These are phyloP conservation scores for Cladophialophora bantiana DNA, from an alignment of 2,329 filamentous ascomycete genomes.

Conservation along the genomic window DNA sequence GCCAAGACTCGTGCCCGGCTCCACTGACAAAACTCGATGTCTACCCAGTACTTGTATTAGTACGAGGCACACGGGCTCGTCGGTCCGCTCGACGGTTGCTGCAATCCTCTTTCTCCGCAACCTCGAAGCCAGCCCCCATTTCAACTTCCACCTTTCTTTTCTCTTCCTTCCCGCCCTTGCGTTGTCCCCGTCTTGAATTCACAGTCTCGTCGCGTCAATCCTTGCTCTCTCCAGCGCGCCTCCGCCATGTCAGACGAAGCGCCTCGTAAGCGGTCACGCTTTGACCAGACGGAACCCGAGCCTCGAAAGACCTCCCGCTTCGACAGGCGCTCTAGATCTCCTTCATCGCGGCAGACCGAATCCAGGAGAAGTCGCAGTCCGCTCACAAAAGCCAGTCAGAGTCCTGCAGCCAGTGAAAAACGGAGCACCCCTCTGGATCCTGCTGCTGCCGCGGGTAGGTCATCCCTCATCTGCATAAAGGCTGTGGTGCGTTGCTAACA, in stretches of 20 bases:
- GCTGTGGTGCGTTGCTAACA: slow-evolving; percentile 30
- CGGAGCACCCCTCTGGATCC: slow-evolving; percentile 67
- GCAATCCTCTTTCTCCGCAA: not conserved
- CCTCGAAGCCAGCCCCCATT: not conserved
- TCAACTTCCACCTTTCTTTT: slow-evolving; percentile 6
- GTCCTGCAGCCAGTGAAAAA: slow-evolving; percentile 53
- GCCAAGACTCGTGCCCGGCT: too few species aligned
- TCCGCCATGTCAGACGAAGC: slow-evolving; percentile 39
- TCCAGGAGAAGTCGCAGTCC: slow-evolving; percentile 82
- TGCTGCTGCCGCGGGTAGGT: slow-evolving; percentile 77
- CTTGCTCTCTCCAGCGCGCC: not conserved
- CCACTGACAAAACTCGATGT: too few species aligned
- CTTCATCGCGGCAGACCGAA: slow-evolving; percentile 71
- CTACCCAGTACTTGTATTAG: too few species aligned
- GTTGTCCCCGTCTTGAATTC: not conserved
- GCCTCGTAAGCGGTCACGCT: slow-evolving; percentile 79
- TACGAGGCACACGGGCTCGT: too few species aligned
- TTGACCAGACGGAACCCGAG: slow-evolving; percentile 89
- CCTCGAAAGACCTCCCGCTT: slow-evolving; percentile 79
- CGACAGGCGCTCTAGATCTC: slow-evolving; percentile 89
- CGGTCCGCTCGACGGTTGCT: too few species aligned
- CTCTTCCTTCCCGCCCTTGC: not conserved
- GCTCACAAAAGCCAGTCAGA: slow-evolving; percentile 61
- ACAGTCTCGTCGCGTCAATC: not conserved
- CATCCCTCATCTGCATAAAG: not conserved